Evolutionary conservation across 192 early-diverging fungal genomes (phyloP).

Genomic region (Coemansia sp.): DNA sequence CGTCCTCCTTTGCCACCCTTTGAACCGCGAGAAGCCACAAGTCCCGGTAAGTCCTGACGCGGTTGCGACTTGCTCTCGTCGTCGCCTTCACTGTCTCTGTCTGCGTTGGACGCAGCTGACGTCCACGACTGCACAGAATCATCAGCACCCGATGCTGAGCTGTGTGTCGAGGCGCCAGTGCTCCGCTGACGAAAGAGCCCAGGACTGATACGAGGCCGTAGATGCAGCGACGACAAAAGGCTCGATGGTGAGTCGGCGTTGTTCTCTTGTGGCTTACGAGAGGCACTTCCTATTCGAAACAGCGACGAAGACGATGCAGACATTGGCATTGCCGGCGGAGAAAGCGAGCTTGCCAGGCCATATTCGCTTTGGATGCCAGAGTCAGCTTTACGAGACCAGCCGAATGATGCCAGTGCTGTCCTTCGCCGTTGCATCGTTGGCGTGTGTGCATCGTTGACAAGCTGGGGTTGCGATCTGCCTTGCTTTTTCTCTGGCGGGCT

Average conservation of each 20-base stretch:
- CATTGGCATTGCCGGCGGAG: conserved; percentile 14
- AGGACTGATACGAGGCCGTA: conserved; percentile 27
- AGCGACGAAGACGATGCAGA: conserved; percentile 7
- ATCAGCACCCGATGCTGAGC: conserved; percentile 39
- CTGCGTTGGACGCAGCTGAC: conserved; percentile 30
- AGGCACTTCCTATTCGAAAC: conserved; percentile 6
- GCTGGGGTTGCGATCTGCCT: conserved; percentile 21
- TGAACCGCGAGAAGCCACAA: neutral
- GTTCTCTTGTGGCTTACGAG: conserved; percentile 1
- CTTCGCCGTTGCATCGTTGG: conserved; percentile 43
- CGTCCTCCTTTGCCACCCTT: neutral
- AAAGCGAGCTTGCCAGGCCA: neutral
- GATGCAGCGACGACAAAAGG: conserved; percentile 35
- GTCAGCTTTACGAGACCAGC: conserved; percentile 22
- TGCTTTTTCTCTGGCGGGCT: conserved; percentile 31
- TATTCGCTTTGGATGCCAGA: conserved; percentile 2
- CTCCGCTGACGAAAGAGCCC: conserved; percentile 29
- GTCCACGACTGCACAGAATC: conserved; percentile 45
- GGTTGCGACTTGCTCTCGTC: neutral
- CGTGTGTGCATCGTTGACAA: conserved; percentile 15
- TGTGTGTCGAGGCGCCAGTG: conserved; percentile 34
- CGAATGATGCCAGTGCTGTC: conserved; percentile 39
- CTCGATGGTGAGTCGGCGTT: conserved; percentile 26
- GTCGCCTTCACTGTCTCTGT: conserved; percentile 26
- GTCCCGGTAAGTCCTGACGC: conserved; percentile 5